Percentiles rank a stretch among this genome's conserved stretches.
These are phyloP conservation scores for Globisporangium sylvaticum DNA, from an alignment of 352 stramenopile species.

Conservation along the genomic window DNA sequence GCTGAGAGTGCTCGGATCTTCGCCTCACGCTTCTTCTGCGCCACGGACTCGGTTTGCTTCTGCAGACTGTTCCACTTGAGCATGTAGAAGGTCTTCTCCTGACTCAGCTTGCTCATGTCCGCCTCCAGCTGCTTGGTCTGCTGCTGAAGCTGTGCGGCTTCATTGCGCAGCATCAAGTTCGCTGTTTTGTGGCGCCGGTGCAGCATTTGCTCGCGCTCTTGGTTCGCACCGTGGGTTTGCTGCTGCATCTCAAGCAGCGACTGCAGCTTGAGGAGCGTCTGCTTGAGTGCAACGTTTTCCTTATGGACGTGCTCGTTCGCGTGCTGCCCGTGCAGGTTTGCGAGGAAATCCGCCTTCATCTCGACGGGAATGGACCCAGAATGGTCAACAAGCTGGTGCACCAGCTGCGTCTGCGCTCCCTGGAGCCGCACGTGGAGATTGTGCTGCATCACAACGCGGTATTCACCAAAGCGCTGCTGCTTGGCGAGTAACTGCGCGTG, in stretches of 20 bases:
- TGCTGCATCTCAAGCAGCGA: constrained; percentile 60
- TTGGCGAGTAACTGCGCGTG: constrained; percentile 47
- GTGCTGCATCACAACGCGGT: constrained; percentile 51
- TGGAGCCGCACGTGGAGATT: constrained; percentile 59
- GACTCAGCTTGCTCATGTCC: constrained; percentile 38
- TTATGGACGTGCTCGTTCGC: constrained; percentile 38
- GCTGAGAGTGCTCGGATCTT: constrained; percentile 50
- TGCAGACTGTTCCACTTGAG: constrained; percentile 42
- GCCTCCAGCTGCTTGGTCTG: constrained; percentile 47
- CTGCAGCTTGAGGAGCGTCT: constrained; percentile 66
- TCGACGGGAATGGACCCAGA: constrained; percentile 48
- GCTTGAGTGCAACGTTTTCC: constrained; percentile 65
- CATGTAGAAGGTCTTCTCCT: constrained; percentile 46
- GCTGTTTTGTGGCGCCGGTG: constrained; percentile 33
- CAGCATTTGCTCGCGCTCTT: constrained; percentile 39
- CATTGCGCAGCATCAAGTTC: constrained; percentile 32
- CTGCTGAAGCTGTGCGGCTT: constrained; percentile 42
- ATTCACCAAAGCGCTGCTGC: constrained; percentile 64
- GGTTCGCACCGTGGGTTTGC: constrained; percentile 29
- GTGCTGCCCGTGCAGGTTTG: constrained; percentile 39
- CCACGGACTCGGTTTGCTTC: constrained; percentile 35
- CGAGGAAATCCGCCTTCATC: constrained; percentile 46
- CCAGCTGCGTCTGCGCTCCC: constrained; percentile 42
- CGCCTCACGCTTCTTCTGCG: constrained; percentile 37
- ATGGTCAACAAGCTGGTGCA: constrained; percentile 57